A percentile compares a stretch with the other conserved stretches of the same genome.
phyloP scores from a whole-genome alignment of 140 eudicot species.

The Artemisia princeps region DNA sequence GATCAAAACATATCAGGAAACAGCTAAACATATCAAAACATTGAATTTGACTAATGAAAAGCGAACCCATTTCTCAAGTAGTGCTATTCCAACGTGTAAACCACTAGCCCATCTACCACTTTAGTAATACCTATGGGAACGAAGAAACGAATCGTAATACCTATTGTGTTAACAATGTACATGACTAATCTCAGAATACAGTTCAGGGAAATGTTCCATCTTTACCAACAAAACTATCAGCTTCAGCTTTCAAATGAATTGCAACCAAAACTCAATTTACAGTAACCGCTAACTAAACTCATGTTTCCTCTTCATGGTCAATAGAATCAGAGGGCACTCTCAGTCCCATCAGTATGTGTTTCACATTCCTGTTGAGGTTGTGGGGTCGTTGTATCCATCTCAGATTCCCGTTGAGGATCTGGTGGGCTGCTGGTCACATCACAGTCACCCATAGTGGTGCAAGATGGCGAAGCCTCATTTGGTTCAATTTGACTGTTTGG shows the following conservation, averaged over 20 bases:
- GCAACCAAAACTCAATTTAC: background rate
- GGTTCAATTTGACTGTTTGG: constrained; percentile 24
- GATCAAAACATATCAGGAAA: too few relatives aligned
- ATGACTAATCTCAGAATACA: constrained; percentile 23
- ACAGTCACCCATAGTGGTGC: background rate
- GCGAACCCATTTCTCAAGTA: too few relatives aligned
- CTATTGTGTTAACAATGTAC: constrained; percentile 37
- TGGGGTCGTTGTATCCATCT: background rate
- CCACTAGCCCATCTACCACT: too few relatives aligned
- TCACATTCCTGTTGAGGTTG: constrained; percentile 1
- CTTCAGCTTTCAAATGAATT: too few relatives aligned
- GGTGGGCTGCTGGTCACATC: background rate
- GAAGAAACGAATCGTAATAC: constrained; percentile 28
- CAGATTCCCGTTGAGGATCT: background rate
- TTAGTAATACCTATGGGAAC: background rate
- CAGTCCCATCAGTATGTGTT: background rate
- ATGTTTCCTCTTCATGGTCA: background rate
- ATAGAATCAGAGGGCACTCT: background rate
- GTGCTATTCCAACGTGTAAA: too few relatives aligned
- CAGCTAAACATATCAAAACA: too few relatives aligned
- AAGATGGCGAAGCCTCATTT: constrained; percentile 8
- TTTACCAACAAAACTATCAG: background rate
- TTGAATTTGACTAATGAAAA: too few relatives aligned
- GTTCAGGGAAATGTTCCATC: background rate
- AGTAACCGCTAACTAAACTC: background rate